Percentiles rank a stretch among this genome's conserved stretches.
These are phyloP conservation scores for Talaromyces sp. DNA, from an alignment of 2,329 filamentous ascomycete species.

Conservation along the genomic window DNA sequence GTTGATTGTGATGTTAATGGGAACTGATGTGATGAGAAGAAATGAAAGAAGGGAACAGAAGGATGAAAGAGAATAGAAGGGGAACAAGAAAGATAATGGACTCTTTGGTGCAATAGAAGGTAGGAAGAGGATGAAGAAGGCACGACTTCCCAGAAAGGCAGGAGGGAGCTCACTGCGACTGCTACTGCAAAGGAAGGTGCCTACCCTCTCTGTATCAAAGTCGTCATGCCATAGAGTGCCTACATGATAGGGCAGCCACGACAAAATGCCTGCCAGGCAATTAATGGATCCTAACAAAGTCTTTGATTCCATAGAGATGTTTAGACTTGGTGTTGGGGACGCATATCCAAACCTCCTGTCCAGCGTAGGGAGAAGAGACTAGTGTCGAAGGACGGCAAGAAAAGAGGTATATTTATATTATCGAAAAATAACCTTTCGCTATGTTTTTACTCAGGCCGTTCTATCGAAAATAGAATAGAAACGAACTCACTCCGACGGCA, in stretches of 20 bases:
- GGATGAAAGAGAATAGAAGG: slow-evolving; percentile 20
- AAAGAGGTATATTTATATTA: not conserved
- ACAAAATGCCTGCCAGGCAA: not conserved
- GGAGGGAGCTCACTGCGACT: not conserved
- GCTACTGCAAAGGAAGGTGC: not conserved
- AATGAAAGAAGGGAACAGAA: slow-evolving; percentile 21
- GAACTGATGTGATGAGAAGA: slow-evolving; percentile 28
- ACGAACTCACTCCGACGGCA: not conserved
- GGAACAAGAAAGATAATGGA: slow-evolving; percentile 19
- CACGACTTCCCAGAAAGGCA: not conserved
- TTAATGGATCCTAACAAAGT: not conserved
- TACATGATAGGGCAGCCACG: not conserved
- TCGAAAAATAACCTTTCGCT: not conserved
- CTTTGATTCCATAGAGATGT: not conserved
- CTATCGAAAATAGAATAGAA: not conserved
- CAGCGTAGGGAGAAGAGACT: not conserved
- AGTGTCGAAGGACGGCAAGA: not conserved
- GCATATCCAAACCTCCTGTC: not conserved
- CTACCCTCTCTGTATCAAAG: not conserved
- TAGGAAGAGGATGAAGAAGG: slow-evolving; percentile 23
- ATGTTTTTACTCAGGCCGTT: not conserved
- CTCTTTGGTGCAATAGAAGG: not conserved
- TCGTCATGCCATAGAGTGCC: not conserved
- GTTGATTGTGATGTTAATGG: slow-evolving; percentile 45
- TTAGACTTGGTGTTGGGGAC: not conserved